phyloP scores from a whole-genome alignment of 2,329 filamentous ascomycete genomes.

The Microcera coccophila region DNA sequence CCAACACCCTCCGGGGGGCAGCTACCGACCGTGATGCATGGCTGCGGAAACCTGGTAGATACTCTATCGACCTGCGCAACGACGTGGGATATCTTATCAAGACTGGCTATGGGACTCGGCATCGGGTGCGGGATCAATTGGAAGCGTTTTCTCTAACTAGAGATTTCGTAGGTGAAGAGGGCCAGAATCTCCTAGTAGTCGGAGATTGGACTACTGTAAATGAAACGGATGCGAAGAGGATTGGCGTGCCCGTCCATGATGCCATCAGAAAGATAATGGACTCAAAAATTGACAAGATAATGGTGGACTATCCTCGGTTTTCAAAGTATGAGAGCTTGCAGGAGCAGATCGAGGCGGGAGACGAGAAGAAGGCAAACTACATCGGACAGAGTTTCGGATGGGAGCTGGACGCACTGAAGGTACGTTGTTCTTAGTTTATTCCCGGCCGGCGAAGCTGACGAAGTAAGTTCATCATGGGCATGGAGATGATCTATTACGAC shows the following conservation, averaged over 20 bases:
- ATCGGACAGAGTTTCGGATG: slow-evolving; percentile 42
- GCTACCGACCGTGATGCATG: slow-evolving; percentile 38
- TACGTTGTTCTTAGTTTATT: slow-evolving; percentile 19
- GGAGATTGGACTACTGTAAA: slow-evolving; percentile 46
- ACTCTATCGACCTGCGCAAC: slow-evolving; percentile 41
- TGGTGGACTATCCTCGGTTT: slow-evolving; percentile 32
- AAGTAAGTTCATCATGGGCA: slow-evolving; percentile 50
- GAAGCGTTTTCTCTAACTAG: slow-evolving; percentile 37
- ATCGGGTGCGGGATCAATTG: slow-evolving; percentile 45
- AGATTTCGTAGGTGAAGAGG: slow-evolving; percentile 34
- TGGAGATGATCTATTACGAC: slow-evolving; percentile 48
- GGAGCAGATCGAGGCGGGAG: slow-evolving; percentile 35
- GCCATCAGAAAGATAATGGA: slow-evolving; percentile 37
- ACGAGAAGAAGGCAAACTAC: slow-evolving; percentile 35
- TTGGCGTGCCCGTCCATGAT: slow-evolving; percentile 38
- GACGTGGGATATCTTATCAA: slow-evolving; percentile 53
- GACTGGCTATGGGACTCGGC: slow-evolving; percentile 52
- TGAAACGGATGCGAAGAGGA: slow-evolving; percentile 28
- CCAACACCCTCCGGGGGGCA: slow-evolving; percentile 28
- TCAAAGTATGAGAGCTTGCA: slow-evolving; percentile 40
- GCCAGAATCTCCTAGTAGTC: slow-evolving; percentile 45
- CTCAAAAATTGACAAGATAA: slow-evolving; percentile 27
- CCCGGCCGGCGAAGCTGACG: slow-evolving; percentile 1
- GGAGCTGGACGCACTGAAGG: slow-evolving; percentile 51
- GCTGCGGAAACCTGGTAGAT: slow-evolving; percentile 38